A percentile compares a stretch with the other conserved stretches of the same genome.
These are phyloP conservation scores for Astrothelium subdiscretum DNA, from an alignment of 495 filamentous ascomycete species.

Conservation along the genomic window DNA sequence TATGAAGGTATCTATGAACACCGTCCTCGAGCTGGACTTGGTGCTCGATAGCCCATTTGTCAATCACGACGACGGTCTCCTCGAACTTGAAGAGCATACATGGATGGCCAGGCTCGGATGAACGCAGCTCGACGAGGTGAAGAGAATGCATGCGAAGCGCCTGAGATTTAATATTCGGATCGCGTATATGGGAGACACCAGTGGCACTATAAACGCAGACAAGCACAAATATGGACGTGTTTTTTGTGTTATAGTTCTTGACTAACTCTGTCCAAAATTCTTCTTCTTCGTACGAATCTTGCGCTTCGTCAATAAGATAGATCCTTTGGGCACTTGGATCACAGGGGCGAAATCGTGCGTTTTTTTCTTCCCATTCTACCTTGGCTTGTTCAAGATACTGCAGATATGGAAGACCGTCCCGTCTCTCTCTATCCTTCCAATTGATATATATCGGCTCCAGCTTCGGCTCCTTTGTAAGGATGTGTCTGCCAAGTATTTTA, in stretches of 20 bases:
- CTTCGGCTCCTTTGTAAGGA: not conserved
- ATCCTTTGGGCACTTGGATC: constrained; percentile 2
- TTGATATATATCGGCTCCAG: constrained; percentile 5
- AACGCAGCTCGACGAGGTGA: not conserved
- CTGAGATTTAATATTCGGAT: not conserved
- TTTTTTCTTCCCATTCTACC: not conserved
- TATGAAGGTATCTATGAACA: not conserved
- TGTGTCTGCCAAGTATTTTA: constrained; percentile 1
- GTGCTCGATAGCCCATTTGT: not conserved
- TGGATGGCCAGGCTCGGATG: not conserved
- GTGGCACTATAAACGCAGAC: not conserved
- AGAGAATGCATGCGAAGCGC: not conserved
- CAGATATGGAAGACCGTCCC: not conserved
- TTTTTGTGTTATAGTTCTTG: not conserved
- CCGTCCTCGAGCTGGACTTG: constrained; percentile 2
- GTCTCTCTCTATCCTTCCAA: constrained; percentile 1
- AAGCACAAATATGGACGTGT: not conserved
- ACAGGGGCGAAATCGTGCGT: constrained; percentile 1
- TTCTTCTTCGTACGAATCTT: constrained; percentile 6
- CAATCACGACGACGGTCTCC: not conserved
- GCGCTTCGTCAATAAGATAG: constrained; percentile 8
- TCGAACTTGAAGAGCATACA: not conserved
- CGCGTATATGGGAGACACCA: not conserved
- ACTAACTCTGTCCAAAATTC: not conserved
- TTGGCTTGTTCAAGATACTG: not conserved